A percentile compares a stretch with the other conserved stretches of the same genome.
phyloP scores from a whole-genome alignment of 176 grass and related monocot species.

The Typha latifolia region DNA sequence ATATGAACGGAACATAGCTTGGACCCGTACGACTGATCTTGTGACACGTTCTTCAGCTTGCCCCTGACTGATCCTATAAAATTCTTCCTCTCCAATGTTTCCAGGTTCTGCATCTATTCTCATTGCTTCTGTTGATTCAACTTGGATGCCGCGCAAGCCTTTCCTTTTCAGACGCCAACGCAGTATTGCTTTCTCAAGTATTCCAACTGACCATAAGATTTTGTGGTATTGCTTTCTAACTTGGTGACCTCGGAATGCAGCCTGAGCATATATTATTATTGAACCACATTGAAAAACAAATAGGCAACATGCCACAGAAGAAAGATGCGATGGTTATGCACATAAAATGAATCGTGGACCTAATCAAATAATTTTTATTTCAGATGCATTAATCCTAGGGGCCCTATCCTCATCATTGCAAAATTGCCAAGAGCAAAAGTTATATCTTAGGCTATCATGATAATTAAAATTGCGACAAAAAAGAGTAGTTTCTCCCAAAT shows the following conservation, averaged over 20 bases:
- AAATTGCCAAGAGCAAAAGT: slow-evolving; percentile 6
- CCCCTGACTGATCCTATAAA: slow-evolving; percentile 55
- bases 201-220: slow-evolving; percentile 91
- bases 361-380: slow-evolving; percentile 3
- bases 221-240: slow-evolving; percentile 75
- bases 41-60: slow-evolving; percentile 81
- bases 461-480: slow-evolving; percentile 8
- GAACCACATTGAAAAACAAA: slow-evolving; percentile 14
- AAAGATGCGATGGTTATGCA: neutral
- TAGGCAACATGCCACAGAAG: slow-evolving; percentile 4
- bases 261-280: slow-evolving; percentile 33
- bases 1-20: slow-evolving; percentile 84
- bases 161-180: slow-evolving; percentile 89
- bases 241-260: slow-evolving; percentile 78
- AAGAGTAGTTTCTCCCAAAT: neutral
- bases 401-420: neutral
- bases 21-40: slow-evolving; percentile 77
- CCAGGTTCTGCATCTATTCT: slow-evolving; percentile 36
- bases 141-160: slow-evolving; percentile 74
- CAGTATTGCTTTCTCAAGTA: slow-evolving; percentile 90
- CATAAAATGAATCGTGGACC: slow-evolving; percentile 7
- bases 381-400: neutral
- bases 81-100: slow-evolving; percentile 79
- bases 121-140: slow-evolving; percentile 54
- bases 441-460: slow-evolving; percentile 1